Evolutionary conservation across 345 rosid genomes (phyloP).

Genomic region (Salix caprea): DNA sequence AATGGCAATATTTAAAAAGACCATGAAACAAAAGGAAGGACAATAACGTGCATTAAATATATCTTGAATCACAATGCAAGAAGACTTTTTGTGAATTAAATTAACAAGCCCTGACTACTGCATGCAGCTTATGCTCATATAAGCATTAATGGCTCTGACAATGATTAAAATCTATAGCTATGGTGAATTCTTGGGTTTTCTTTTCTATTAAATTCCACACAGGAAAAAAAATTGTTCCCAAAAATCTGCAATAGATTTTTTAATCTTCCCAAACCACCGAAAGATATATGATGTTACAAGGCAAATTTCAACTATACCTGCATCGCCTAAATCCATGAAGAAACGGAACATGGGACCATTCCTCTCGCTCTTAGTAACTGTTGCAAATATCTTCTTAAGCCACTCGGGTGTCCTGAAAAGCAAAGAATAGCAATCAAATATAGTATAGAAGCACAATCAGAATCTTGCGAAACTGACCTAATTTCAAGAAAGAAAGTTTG

Average conservation of each 20-base stretch:
- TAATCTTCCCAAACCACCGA: neutral
- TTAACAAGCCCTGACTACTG: neutral
- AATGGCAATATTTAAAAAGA: neutral
- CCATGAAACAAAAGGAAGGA: neutral
- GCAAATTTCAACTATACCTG: conserved; percentile 48
- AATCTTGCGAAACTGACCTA: neutral
- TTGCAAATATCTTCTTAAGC: conserved; percentile 82
- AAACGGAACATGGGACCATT: conserved; percentile 86
- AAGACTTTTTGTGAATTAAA: neutral
- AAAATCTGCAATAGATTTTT: neutral
- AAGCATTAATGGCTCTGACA: neutral
- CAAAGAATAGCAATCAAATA: conserved; percentile 9
- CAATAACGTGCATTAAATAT: neutral
- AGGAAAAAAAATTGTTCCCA: neutral
- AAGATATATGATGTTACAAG: neutral
- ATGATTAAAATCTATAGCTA: neutral
- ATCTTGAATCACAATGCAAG: neutral
- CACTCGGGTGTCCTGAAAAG: conserved; percentile 73
- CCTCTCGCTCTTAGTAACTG: conserved; percentile 76
- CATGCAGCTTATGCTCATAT: neutral
- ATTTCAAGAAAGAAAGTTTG: neutral
- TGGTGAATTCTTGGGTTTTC: neutral
- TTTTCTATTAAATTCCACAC: neutral
- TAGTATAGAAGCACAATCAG: neutral
- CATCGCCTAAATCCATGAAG: conserved; percentile 95